Conservation (phyloP, 2,329 filamentous ascomycete species). For the Aspergillus glaucus region DNA sequence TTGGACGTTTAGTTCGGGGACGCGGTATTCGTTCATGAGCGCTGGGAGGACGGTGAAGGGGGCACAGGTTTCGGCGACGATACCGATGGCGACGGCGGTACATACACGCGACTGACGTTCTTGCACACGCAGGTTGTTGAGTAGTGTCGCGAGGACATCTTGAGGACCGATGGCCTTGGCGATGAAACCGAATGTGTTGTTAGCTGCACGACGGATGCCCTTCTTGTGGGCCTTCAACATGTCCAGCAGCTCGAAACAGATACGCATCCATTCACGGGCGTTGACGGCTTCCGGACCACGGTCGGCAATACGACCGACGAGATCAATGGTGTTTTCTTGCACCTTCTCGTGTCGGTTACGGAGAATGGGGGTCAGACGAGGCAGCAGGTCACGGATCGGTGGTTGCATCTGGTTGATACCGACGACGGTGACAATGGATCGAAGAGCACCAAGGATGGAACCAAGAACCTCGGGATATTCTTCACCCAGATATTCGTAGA, state of each 20-base stretch:
- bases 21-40: slow-evolving; percentile 98
- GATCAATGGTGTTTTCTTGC: slow-evolving; percentile 96
- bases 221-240: slow-evolving; percentile 99
- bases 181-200: slow-evolving; percentile 99
- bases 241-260: slow-evolving; percentile 96
- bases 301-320: slow-evolving; percentile 96
- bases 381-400: slow-evolving; percentile 90
- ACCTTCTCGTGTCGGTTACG: slow-evolving; percentile 99
- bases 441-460: slow-evolving; percentile 88
- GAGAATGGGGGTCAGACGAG: slow-evolving; percentile 92
- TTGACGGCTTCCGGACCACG: slow-evolving; percentile 94
- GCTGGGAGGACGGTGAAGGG: slow-evolving; percentile 98
- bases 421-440: slow-evolving; percentile 94
- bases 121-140: slow-evolving; percentile 95
- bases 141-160: slow-evolving; percentile 87
- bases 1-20: slow-evolving; percentile 96
- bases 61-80: slow-evolving; percentile 95
- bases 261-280: slow-evolving; percentile 98
- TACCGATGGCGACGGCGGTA: slow-evolving; percentile 96
- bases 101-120: slow-evolving; percentile 98
- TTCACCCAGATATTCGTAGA: slow-evolving; percentile 97
- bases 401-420: slow-evolving; percentile 98
- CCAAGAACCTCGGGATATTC: slow-evolving; percentile 97
- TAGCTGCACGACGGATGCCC: slow-evolving; percentile 93
- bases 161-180: slow-evolving; percentile 98